Base-by-base conservation (phyloP, 495 filamentous ascomycete species). In the Aspergillus sparsus region DNA sequence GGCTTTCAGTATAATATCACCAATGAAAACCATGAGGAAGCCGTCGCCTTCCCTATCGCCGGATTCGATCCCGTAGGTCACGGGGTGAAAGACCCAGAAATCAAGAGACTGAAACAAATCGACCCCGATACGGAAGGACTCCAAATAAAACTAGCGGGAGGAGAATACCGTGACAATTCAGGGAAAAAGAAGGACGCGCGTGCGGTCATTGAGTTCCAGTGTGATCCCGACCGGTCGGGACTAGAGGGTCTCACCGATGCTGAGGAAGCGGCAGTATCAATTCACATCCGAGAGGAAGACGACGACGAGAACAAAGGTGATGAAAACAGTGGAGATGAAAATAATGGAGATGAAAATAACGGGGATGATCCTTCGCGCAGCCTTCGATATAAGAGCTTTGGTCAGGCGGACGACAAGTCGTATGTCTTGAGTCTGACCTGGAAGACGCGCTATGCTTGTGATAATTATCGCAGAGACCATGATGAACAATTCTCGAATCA, bases 401-500 rank as follows among this genome's bases (percentile, higher is more conserved):
- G 72, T 8, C 66, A 65, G 2, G 75, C 82, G 54, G 81, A 80
- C 36, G 77, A 79, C 49, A 75, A 77, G 6, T 62, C 71, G 10
- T 77, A 81, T 54, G 74, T 89, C 13, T 69, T 98, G 55, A 81
- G 80, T 53, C 70, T 98, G 66, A 83, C 87, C 60, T 98, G 94
- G 94, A 74, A 76, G 62, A 97, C 94, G 11, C 89, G 91, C 67
- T 86, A 89, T 68, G 93, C 89, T 0, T 98, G 94, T 73, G 86
- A 92, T 62, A 76, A 77, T 31, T 76, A 77, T 49, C 57, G 70
- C 50, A 70, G 74, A 33, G 76, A 73, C 6, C 80, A 78, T n/a
- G 77, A 77, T n/a, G 72, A 70, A 11, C 68, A 65, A 5, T 49
- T 65, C 21, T 75, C 70, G 5, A 68, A 63, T 36, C 71, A 74